Evolutionary conservation across 805 yeast genomes (phyloP), one percentile per base, ranked within the genome.

Genomic region (Suhomyces canberraensis): DNA sequence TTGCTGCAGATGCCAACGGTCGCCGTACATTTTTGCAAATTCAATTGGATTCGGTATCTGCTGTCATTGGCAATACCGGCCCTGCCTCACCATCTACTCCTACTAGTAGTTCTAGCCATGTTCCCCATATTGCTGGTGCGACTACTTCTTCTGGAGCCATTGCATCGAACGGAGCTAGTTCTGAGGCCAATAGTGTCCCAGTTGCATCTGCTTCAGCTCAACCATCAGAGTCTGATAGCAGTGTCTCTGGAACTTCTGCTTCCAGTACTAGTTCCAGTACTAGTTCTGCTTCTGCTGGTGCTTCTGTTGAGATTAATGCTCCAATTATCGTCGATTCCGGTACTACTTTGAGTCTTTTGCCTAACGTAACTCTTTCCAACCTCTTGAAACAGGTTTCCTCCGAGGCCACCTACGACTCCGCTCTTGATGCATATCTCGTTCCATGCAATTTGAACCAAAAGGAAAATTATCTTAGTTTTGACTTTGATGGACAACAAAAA

Each of bases 261-360:
- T 7, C 7, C 22, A 20, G 22, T 9, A 20, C 22, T 20, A 20
- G 22, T 20, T 9, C 22, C 7, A 5, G 14, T n/a, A 24, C 26
- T 24, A 8, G 13, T n/a, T 5, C 5, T 8, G 6, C 14, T n/a
- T 9, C 26, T 8, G 14, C 11, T n/a, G 9, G 13, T 24, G 5
- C 26, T n/a, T 9, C 11, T n/a, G 16, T 25, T 9, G 20, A 18
- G 20, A 16, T 31, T 26, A 48, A 44, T 25, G 54, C 51, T 16
- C 64, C 74, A 2, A 77, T 70, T 3, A 42, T 76, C 7, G 52
- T 80, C 27, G 85, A 80, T 54, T 71, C 81, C 3, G 85, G 85
- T 28, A 71, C 82, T 9, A 75, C 84, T 11, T 52, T 73, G 31
- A 54, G 75, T 9, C 64, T 63, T 40, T 55, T 74, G 4, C 83